A percentile compares a stretch with the other conserved stretches of the same genome.
These are phyloP conservation scores for Coccinonectria pachysandricola DNA, from an alignment of 2,329 filamentous ascomycete species.

Conservation along the genomic window DNA sequence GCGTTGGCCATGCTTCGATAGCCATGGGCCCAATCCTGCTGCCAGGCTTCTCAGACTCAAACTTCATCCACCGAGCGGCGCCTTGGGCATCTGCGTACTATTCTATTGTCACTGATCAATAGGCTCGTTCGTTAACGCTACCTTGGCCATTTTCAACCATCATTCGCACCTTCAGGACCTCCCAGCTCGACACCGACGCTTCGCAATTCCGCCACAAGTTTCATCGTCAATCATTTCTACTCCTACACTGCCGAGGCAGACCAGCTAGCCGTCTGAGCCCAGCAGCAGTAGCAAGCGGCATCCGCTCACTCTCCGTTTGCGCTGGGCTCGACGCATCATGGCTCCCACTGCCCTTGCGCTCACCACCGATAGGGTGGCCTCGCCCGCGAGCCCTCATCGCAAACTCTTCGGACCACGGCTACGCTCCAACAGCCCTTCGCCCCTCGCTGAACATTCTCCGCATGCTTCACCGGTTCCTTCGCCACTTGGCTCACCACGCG, in stretches of 20 bases:
- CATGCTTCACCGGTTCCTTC: constrained; percentile 15
- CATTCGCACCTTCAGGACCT: constrained; percentile 11
- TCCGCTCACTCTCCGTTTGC: background rate
- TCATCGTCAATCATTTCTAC: too few species aligned
- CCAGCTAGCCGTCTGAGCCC: background rate
- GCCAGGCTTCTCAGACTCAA: too few species aligned
- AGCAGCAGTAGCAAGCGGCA: background rate
- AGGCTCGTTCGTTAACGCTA: too few species aligned
- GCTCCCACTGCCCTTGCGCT: background rate
- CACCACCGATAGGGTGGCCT: background rate
- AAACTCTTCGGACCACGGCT: constrained; percentile 7
- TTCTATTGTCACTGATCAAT: too few species aligned
- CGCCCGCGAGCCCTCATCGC: constrained; percentile 1
- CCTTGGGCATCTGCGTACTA: too few species aligned
- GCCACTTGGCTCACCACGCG: constrained; percentile 12
- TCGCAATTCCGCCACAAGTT: too few species aligned
- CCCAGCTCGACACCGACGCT: constrained; percentile 13
- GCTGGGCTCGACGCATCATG: constrained; percentile 1
- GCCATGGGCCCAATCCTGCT: too few species aligned
- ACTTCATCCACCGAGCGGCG: too few species aligned
- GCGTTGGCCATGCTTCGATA: too few species aligned
- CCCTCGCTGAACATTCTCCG: constrained; percentile 13
- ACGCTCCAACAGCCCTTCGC: constrained; percentile 11
- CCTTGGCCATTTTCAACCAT: too few species aligned
- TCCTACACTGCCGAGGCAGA: too few species aligned